Percentiles rank a stretch among this genome's conserved stretches.
Conservation (phyloP, 2,329 filamentous ascomycete species). For the Aspergillus neotritici region DNA sequence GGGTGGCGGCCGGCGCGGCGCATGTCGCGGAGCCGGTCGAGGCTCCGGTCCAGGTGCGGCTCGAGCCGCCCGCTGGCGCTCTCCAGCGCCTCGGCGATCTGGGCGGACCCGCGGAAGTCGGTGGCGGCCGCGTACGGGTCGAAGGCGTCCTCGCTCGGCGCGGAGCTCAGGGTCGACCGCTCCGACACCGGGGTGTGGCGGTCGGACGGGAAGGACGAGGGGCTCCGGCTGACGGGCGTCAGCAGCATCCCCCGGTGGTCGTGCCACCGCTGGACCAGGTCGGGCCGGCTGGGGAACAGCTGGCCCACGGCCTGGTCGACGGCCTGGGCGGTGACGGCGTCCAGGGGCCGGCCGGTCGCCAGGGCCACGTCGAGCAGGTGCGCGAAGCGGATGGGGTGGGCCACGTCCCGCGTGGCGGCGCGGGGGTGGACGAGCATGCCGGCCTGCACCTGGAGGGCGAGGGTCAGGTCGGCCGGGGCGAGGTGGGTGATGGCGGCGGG, state of each 20-base stretch:
- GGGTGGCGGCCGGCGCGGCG: constrained; percentile 86
- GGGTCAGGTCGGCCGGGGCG: constrained; percentile 46
- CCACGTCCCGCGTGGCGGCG: constrained; percentile 47
- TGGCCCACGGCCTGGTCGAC: constrained; percentile 55
- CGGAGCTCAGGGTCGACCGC: constrained; percentile 49
- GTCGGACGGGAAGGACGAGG: constrained; percentile 39
- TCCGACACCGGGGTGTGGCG: constrained; percentile 40
- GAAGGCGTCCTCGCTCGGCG: constrained; percentile 71
- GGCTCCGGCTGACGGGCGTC: constrained; percentile 35
- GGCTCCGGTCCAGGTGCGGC: constrained; percentile 69
- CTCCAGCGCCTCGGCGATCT: constrained; percentile 86
- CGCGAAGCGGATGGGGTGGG: constrained; percentile 55
- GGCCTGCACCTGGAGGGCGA: constrained; percentile 58
- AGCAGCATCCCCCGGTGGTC: constrained; percentile 39
- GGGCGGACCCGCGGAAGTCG: constrained; percentile 86
- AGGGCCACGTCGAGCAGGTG: constrained; percentile 57
- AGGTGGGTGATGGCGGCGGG: constrained; percentile 56
- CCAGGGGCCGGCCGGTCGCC: constrained; percentile 48
- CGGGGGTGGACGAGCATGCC: constrained; percentile 38
- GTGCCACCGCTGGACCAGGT: constrained; percentile 53
- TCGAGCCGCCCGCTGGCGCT: constrained; percentile 67
- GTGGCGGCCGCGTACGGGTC: constrained; percentile 88
- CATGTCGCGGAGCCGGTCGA: constrained; percentile 85
- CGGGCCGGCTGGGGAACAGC: constrained; percentile 43
- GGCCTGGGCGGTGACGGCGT: constrained; percentile 50